Conservation (phyloP, 768 basidiomycete species). For the Polyporus arcularius region DNA sequence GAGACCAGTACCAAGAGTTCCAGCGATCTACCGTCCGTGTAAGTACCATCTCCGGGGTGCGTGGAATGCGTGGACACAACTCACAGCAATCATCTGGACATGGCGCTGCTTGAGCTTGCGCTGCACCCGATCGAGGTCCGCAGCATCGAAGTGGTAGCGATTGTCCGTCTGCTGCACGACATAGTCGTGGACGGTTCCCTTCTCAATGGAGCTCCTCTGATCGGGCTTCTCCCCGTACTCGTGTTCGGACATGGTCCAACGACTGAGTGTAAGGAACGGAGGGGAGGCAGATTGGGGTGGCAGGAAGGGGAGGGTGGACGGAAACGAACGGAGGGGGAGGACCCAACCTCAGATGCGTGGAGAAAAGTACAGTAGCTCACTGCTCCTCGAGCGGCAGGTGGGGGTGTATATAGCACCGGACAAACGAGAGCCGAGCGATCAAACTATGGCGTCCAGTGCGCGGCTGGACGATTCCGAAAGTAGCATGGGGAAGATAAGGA, state of each 20-base stretch:
- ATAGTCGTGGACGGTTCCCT: conserved; percentile 27
- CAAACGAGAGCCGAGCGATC: not conserved
- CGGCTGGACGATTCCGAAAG: not conserved
- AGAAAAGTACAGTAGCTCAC: conserved; percentile 5
- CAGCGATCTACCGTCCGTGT: conserved; percentile 53
- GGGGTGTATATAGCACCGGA: conserved; percentile 11
- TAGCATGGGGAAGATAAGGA: conserved; percentile 7
- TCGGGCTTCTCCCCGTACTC: conserved; percentile 26
- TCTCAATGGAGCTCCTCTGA: conserved; percentile 27
- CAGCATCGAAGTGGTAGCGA: conserved; percentile 51
- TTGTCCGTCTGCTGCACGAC: conserved; percentile 26
- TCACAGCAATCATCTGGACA: conserved; percentile 80
- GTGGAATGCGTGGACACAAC: conserved; percentile 17
- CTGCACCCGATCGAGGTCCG: conserved; percentile 71
- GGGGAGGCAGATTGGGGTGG: not conserved
- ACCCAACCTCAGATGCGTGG: conserved; percentile 10
- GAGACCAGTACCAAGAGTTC: conserved; percentile 74
- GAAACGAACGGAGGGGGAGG: conserved; percentile 16
- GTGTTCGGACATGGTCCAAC: conserved; percentile 9
- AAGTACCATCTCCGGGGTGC: not conserved
- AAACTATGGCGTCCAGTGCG: not conserved
- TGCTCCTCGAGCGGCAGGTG: not conserved
- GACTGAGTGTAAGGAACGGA: not conserved
- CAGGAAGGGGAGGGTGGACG: conserved; percentile 1
- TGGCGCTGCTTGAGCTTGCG: conserved; percentile 74